Conservation (phyloP, 345 rosid species). For the Brassica juncea region DNA sequence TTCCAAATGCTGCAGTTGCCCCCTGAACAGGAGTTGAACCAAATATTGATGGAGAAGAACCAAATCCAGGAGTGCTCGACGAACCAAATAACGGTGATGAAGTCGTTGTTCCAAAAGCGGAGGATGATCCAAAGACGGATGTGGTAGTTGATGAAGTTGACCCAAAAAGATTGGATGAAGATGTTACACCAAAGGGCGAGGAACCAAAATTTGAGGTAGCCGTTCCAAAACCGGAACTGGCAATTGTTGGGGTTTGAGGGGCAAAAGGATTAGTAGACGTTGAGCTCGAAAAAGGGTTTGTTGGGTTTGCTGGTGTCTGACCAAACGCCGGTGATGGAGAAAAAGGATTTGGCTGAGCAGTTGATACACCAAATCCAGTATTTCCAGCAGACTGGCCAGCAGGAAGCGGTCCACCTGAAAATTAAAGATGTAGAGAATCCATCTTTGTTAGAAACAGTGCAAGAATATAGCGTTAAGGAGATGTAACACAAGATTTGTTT, state of each 20-base stretch:
- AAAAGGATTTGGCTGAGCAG: conserved; percentile 62
- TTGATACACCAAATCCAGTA: conserved; percentile 54
- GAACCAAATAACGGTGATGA: conserved; percentile 59
- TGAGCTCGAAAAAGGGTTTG: conserved; percentile 46
- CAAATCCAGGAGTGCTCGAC: conserved; percentile 55
- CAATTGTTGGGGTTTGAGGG: conserved; percentile 54
- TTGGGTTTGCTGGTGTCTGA: conserved; percentile 64
- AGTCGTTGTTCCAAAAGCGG: conserved; percentile 58
- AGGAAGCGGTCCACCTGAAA: conserved; percentile 78
- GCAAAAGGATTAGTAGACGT: conserved; percentile 62
- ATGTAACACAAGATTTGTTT: conserved; percentile 10
- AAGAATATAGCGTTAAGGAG: conserved; percentile 16
- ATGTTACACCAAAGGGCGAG: conserved; percentile 48
- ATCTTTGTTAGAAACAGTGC: conserved; percentile 6
- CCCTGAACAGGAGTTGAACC: conserved; percentile 52
- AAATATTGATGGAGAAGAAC: conserved; percentile 67
- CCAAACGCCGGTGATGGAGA: conserved; percentile 55
- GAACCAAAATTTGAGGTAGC: conserved; percentile 53
- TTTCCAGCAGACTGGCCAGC: conserved; percentile 64
- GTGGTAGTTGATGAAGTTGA: conserved; percentile 57
- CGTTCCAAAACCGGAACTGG: conserved; percentile 37
- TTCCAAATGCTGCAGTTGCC: conserved; percentile 52
- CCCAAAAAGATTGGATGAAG: conserved; percentile 57
- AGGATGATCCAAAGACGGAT: conserved; percentile 56
- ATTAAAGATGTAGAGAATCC: conserved; percentile 9